A percentile compares a stretch with the other conserved stretches of the same genome.
These are phyloP conservation scores for Gracilariopsis chorda DNA, from an alignment of 23 red algal genomes.

Conservation along the genomic window DNA sequence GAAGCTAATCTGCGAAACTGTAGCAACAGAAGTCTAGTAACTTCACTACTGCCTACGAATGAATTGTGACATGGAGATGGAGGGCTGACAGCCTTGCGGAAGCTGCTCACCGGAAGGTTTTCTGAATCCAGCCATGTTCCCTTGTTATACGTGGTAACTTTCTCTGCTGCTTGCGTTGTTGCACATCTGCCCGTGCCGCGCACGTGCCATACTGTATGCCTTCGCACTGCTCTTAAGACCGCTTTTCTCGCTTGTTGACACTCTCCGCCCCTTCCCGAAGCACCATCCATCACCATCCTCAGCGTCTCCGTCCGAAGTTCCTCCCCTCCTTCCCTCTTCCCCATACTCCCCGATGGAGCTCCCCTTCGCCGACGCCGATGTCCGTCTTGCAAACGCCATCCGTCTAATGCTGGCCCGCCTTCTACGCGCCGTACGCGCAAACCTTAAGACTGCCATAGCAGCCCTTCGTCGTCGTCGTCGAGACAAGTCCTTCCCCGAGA, in stretches of 20 bases:
- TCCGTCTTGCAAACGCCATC: background rate
- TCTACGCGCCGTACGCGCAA: conserved; percentile 18
- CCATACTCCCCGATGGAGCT: background rate
- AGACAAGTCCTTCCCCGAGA: conserved; percentile 9
- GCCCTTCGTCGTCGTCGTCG: conserved; percentile 16
- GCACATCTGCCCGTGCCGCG: too few species aligned
- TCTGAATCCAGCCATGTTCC: too few species aligned
- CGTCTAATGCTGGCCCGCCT: conserved; percentile 34
- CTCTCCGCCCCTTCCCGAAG: background rate
- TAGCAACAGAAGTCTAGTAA: too few species aligned
- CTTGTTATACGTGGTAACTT: too few species aligned
- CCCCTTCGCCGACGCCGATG: background rate
- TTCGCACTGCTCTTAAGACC: background rate
- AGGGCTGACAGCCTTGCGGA: too few species aligned
- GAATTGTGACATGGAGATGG: too few species aligned
- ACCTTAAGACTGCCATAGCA: conserved; percentile 15
- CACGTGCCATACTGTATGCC: too few species aligned
- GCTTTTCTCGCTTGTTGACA: background rate
- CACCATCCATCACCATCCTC: background rate
- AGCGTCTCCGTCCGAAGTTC: background rate
- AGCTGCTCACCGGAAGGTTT: too few species aligned
- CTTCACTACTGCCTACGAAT: too few species aligned
- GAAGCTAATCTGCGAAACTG: too few species aligned
- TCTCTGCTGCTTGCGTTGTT: too few species aligned
- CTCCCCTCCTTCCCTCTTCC: background rate